Conservation (phyloP, 371 early-diverging fungal genomes). For the Saksenaea vasiformis region DNA sequence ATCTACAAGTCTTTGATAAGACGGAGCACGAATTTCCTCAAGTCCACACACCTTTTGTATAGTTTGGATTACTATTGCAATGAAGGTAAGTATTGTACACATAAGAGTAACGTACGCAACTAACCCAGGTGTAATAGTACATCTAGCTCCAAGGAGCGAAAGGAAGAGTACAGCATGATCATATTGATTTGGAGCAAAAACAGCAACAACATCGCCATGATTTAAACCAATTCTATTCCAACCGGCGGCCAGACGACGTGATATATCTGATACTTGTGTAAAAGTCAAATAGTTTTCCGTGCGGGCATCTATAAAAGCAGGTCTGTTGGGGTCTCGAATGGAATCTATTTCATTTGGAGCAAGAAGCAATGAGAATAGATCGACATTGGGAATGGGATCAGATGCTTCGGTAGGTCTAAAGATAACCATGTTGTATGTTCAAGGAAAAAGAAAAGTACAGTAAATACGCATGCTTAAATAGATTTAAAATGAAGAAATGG, state of each 20-base stretch:
- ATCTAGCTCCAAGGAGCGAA: slow-evolving; percentile 41
- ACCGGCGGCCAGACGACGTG: slow-evolving; percentile 64
- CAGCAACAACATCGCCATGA: slow-evolving; percentile 71
- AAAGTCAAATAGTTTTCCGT: slow-evolving; percentile 61
- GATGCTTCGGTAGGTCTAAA: slow-evolving; percentile 31
- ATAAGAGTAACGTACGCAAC: neutral
- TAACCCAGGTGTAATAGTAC: slow-evolving; percentile 44
- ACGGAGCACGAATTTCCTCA: neutral
- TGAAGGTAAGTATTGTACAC: neutral
- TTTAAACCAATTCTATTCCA: slow-evolving; percentile 61
- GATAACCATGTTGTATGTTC: slow-evolving; percentile 26
- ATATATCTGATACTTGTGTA: slow-evolving; percentile 53
- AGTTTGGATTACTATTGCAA: slow-evolving; percentile 34
- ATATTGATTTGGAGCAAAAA: slow-evolving; percentile 70
- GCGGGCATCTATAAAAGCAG: slow-evolving; percentile 61
- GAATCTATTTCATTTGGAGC: slow-evolving; percentile 34
- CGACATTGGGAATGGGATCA: slow-evolving; percentile 61
- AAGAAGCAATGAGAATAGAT: slow-evolving; percentile 70
- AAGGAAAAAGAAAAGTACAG: no score
- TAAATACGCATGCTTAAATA: neutral
- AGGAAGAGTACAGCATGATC: slow-evolving; percentile 43
- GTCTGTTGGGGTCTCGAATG: slow-evolving; percentile 30
- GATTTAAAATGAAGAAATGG: neutral
- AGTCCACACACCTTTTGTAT: slow-evolving; percentile 37
- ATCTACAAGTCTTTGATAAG: slow-evolving; percentile 18